phyloP scores from a whole-genome alignment of 352 stramenopile genomes.

The Globisporangium rhizosaccharum region DNA sequence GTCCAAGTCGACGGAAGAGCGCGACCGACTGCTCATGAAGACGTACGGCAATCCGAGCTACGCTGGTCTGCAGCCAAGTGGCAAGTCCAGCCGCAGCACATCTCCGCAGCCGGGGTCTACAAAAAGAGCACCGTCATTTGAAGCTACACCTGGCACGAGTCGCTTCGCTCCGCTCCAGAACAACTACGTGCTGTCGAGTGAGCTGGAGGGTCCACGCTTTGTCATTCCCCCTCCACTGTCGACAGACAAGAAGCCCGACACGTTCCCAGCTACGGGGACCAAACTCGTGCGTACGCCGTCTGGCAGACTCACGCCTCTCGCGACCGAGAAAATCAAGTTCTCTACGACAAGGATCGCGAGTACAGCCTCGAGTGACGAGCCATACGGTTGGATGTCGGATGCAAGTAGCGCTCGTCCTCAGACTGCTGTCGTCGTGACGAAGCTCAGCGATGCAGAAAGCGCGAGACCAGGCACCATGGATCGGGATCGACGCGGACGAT shows the following conservation, averaged over 20 bases:
- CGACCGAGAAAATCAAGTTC: slow-evolving; percentile 37
- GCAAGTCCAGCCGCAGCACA: slow-evolving; percentile 3
- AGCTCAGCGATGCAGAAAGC: slow-evolving; percentile 18
- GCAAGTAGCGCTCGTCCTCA: slow-evolving; percentile 17
- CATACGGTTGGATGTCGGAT: background rate
- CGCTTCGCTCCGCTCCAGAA: slow-evolving; percentile 35
- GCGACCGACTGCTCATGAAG: slow-evolving; percentile 40
- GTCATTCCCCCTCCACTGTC: slow-evolving; percentile 50
- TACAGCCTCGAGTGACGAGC: slow-evolving; percentile 1
- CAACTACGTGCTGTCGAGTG: slow-evolving; percentile 30
- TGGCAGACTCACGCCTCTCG: slow-evolving; percentile 27
- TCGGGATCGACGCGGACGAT: slow-evolving; percentile 1
- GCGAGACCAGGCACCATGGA: slow-evolving; percentile 4
- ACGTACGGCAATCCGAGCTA: slow-evolving; percentile 40
- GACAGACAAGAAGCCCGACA: slow-evolving; percentile 17
- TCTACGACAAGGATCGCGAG: slow-evolving; percentile 19
- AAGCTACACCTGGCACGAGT: slow-evolving; percentile 10
- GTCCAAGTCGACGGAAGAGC: slow-evolving; percentile 34
- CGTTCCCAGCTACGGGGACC: slow-evolving; percentile 9
- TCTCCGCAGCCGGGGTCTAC: background rate
- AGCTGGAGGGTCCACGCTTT: slow-evolving; percentile 29
- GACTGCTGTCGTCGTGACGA: slow-evolving; percentile 35
- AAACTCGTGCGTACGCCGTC: slow-evolving; percentile 31
- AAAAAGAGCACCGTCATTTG: slow-evolving; percentile 4
- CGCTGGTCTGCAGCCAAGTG: slow-evolving; percentile 12